Conservation (phyloP, 345 rosid genomes). For the Gossypium sturtianum region DNA sequence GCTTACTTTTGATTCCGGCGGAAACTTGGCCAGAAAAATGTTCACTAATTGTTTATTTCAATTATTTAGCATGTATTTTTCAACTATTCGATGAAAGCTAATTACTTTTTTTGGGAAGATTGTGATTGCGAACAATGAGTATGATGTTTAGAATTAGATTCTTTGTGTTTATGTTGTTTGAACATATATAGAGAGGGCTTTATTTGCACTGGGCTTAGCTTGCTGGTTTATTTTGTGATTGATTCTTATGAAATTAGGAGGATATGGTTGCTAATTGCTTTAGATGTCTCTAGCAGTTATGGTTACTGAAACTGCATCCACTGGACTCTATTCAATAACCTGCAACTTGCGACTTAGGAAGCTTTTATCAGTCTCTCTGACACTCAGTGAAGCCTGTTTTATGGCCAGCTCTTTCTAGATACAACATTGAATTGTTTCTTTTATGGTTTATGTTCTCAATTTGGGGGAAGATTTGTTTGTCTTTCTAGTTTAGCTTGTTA, state of each 20-base stretch:
- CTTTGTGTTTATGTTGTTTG: not conserved
- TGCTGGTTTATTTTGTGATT: not conserved
- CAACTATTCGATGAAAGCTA: no score
- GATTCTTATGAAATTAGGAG: not conserved
- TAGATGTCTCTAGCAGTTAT: not conserved
- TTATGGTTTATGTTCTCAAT: not conserved
- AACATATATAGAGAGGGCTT: not conserved
- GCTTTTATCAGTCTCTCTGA: not conserved
- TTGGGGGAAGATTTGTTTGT: not conserved
- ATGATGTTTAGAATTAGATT: not conserved
- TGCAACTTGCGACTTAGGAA: not conserved
- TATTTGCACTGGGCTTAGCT: not conserved
- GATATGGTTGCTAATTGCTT: not conserved
- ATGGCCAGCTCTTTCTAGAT: not conserved
- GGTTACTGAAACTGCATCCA: not conserved
- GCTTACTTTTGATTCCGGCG: no score
- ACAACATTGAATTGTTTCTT: not conserved
- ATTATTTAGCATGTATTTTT: no score
- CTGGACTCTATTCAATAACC: no score
- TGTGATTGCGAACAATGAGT: not conserved
- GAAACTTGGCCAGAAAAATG: no score
- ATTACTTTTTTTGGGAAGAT: not conserved
- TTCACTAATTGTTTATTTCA: no score
- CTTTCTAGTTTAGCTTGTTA: not conserved
- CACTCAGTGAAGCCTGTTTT: not conserved